These are phyloP conservation scores for Cystofilobasidium bisporidii DNA, from an alignment of 768 basidiomycete genomes.

Conservation along the genomic window DNA sequence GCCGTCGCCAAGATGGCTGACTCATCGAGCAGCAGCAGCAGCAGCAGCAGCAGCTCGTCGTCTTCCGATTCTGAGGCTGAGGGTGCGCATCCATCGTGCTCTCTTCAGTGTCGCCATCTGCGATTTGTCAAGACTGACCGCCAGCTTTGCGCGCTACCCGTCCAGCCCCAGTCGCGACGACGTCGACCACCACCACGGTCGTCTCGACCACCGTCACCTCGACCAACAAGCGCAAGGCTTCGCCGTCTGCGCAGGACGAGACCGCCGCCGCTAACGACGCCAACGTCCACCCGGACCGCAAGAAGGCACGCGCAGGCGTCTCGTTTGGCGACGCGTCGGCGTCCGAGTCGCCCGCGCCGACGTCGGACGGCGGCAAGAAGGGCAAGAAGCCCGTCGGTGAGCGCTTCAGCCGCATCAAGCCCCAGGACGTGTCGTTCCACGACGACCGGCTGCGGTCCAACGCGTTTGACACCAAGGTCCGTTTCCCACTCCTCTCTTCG, in stretches of 20 bases:
- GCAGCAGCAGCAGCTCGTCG: constrained; percentile 1
- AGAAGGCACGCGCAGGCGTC: background rate
- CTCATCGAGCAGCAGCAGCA: constrained; percentile 9
- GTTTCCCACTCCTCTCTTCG: constrained; percentile 27
- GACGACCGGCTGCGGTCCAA: constrained; percentile 57
- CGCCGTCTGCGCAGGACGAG: background rate
- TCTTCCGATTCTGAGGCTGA: constrained; percentile 26
- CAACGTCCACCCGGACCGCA: constrained; percentile 16
- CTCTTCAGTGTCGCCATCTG: no score
- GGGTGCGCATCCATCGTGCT: background rate
- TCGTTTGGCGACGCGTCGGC: background rate
- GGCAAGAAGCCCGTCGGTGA: constrained; percentile 4
- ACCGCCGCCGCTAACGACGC: background rate
- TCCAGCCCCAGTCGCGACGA: background rate
- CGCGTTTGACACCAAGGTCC: constrained; percentile 67
- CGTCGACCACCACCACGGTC: constrained; percentile 4
- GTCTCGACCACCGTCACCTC: background rate
- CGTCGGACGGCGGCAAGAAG: background rate
- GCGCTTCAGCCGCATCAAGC: constrained; percentile 65
- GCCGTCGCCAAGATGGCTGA: constrained; percentile 8
- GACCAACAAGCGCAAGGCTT: constrained; percentile 28
- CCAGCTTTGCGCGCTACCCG: background rate
- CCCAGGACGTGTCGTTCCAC: constrained; percentile 49
- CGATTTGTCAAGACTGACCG: background rate
- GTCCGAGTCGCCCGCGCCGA: background rate